These are phyloP conservation scores for Paecilomyces variotii DNA, from an alignment of 2,329 filamentous ascomycete species.

Conservation along the genomic window DNA sequence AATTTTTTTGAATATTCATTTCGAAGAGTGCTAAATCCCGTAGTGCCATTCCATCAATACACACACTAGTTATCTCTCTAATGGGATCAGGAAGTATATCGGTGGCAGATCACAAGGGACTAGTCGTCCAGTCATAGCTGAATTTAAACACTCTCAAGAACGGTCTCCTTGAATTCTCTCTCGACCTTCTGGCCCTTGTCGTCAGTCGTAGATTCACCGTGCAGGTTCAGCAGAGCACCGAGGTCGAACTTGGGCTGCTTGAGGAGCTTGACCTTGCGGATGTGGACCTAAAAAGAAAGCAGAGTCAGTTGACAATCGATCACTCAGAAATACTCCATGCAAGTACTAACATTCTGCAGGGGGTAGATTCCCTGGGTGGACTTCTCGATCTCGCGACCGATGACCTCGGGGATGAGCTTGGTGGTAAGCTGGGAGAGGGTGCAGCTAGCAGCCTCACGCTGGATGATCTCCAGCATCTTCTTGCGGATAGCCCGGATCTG, in stretches of 20 bases:
- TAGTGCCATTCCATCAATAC: not conserved
- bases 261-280: slow-evolving; percentile 99
- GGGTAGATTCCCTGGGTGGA: slow-evolving; percentile 98
- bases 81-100: not conserved
- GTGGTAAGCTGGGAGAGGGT: slow-evolving; percentile 92
- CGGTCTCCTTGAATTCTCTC: slow-evolving; percentile 98
- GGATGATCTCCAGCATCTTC: slow-evolving; percentile 99
- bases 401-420: slow-evolving; percentile 99
- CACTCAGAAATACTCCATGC: not conserved
- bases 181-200: slow-evolving; percentile 98
- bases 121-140: slow-evolving; percentile 58
- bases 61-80: not conserved
- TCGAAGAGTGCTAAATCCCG: not conserved
- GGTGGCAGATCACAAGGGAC: slow-evolving; percentile 49
- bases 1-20: not conserved
- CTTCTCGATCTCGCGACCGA: slow-evolving; percentile 99
- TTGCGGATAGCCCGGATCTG: slow-evolving; percentile 97
- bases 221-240: slow-evolving; percentile 87
- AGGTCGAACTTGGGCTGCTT: slow-evolving; percentile 99
- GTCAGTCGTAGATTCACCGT: slow-evolving; percentile 94
- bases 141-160: slow-evolving; percentile 85
- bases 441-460: slow-evolving; percentile 88
- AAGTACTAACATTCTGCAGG: slow-evolving; percentile 79
- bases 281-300: slow-evolving; percentile 67
- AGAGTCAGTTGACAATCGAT: slow-evolving; percentile 24